Conservation (phyloP, 1,139 yeast species). For the Starmera stellimalicola region DNA sequence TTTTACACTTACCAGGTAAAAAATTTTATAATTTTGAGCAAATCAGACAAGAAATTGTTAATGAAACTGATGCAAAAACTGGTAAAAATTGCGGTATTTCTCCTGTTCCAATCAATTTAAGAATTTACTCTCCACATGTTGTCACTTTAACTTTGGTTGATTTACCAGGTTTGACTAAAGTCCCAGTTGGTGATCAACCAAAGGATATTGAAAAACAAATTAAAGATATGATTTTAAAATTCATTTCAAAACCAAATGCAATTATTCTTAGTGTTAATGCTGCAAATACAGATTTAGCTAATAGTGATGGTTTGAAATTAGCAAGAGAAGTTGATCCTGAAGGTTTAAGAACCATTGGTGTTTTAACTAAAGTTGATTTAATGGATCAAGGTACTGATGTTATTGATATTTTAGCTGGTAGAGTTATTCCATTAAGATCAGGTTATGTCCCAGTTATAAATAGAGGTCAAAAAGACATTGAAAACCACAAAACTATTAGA, state of each 20-base stretch:
- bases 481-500: slow-evolving; percentile 74
- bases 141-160: slow-evolving; percentile 92
- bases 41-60: slow-evolving; percentile 81
- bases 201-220: slow-evolving; percentile 93
- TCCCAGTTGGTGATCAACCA: slow-evolving; percentile 99
- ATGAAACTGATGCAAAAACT: slow-evolving; percentile 90
- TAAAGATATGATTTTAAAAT: slow-evolving; percentile 88
- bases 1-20: slow-evolving; percentile 84
- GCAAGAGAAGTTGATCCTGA: slow-evolving; percentile 99
- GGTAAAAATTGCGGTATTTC: slow-evolving; percentile 92
- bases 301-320: slow-evolving; percentile 90
- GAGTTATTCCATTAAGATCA: slow-evolving; percentile 88
- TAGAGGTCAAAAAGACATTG: slow-evolving; percentile 96
- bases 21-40: slow-evolving; percentile 86
- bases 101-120: slow-evolving; percentile 82
- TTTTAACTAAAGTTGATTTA: slow-evolving; percentile 88
- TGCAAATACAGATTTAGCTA: slow-evolving; percentile 95
- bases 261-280: slow-evolving; percentile 93
- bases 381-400: slow-evolving; percentile 99
- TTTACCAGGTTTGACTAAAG: slow-evolving; percentile 95
- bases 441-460: slow-evolving; percentile 97
- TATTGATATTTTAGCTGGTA: slow-evolving; percentile 89
- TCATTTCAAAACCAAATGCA: slow-evolving; percentile 92
- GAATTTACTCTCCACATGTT: slow-evolving; percentile 94
- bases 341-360: slow-evolving; percentile 94